Conservation (phyloP, 2,329 filamentous ascomycete species). For the Xylariaceae sp. region DNA sequence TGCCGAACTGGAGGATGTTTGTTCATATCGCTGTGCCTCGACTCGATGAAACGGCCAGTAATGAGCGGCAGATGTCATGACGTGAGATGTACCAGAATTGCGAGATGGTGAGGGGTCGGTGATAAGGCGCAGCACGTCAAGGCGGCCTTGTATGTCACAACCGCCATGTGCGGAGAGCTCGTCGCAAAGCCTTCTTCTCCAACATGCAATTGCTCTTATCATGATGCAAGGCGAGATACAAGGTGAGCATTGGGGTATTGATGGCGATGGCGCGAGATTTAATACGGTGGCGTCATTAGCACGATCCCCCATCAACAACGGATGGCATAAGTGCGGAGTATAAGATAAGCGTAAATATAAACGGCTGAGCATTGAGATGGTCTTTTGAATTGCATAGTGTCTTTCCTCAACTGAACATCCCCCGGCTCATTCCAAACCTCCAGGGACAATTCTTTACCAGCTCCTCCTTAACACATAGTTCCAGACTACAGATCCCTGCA, state of each 20-base stretch:
- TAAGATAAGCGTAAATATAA: no score
- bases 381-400: no score
- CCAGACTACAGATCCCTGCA: no score
- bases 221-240: conserved; percentile 8
- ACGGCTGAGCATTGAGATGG: no score
- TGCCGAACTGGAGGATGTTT: no score
- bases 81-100: neutral
- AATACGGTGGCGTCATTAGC: conserved; percentile 12
- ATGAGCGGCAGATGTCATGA: neutral
- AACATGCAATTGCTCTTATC: conserved; percentile 5
- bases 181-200: conserved; percentile 18
- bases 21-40: no score
- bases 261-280: conserved; percentile 15
- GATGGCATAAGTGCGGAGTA: no score
- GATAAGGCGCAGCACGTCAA: conserved; percentile 21
- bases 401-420: no score
- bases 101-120: conserved; percentile 2
- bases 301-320: conserved; percentile 5
- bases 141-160: conserved; percentile 21
- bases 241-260: conserved; percentile 15
- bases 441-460: no score
- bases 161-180: conserved; percentile 10
- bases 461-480: no score
- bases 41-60: neutral
- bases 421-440: no score